A percentile compares a stretch with the other conserved stretches of the same genome.
Conservation (phyloP, 139 green algal species). For the Chlamydomonas schloesseri region DNA sequence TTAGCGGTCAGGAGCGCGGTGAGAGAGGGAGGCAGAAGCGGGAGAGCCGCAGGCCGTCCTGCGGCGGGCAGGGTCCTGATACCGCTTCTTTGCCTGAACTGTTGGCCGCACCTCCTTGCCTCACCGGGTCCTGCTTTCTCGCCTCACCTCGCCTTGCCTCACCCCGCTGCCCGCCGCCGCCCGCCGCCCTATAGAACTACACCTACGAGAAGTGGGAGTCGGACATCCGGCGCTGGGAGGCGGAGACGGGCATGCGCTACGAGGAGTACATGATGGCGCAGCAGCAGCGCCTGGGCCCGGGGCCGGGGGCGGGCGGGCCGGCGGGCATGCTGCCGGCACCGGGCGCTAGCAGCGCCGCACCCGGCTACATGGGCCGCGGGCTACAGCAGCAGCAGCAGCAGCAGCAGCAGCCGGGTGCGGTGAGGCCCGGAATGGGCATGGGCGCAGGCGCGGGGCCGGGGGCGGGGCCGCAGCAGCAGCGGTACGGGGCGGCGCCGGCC, state of each 20-base stretch:
- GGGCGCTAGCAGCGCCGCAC: background rate
- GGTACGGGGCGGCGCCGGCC: too few relatives aligned
- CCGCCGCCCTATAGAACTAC: slow-evolving; percentile 45
- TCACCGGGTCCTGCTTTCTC: too few relatives aligned
- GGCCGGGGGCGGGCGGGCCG: background rate
- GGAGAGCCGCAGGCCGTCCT: too few relatives aligned
- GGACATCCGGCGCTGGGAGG: slow-evolving; percentile 66
- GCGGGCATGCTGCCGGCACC: too few relatives aligned
- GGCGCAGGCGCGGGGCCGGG: background rate
- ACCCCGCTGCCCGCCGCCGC: too few relatives aligned
- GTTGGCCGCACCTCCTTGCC: too few relatives aligned
- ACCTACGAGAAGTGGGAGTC: slow-evolving; percentile 61
- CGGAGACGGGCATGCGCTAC: slow-evolving; percentile 63
- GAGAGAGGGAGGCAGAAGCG: too few relatives aligned
- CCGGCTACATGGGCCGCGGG: background rate
- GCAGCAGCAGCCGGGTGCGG: background rate
- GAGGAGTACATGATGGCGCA: slow-evolving; percentile 52
- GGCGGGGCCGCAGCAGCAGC: slow-evolving; percentile 14
- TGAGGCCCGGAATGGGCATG: background rate
- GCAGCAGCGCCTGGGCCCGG: slow-evolving; percentile 17
- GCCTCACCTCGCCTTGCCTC: too few relatives aligned
- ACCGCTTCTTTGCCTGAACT: too few relatives aligned
- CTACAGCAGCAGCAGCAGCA: slow-evolving; percentile 1
- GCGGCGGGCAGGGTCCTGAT: too few relatives aligned
- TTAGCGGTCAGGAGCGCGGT: too few relatives aligned